Percentiles rank a stretch among this genome's conserved stretches.
These are phyloP conservation scores for Aspergillus hortae DNA, from an alignment of 2,329 filamentous ascomycete species.

Conservation along the genomic window DNA sequence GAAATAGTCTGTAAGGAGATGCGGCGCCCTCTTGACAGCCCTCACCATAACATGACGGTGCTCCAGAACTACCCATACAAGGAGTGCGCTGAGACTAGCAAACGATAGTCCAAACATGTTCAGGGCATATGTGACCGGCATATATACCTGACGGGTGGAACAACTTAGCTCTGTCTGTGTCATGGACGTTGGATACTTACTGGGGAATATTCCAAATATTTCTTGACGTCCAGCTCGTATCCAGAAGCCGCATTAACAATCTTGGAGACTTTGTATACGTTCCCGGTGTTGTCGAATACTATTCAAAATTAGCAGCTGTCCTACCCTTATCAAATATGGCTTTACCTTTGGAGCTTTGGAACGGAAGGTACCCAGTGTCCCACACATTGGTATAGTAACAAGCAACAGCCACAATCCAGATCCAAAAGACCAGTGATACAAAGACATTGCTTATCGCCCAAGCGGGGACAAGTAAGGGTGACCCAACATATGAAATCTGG, in stretches of 20 bases:
- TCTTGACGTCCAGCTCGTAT: conserved; percentile 58
- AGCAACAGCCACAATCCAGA: conserved; percentile 53
- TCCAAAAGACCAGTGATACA: conserved; percentile 62
- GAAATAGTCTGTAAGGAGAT: not conserved
- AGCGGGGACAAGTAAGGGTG: conserved; percentile 63
- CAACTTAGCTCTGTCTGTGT: conserved; percentile 40
- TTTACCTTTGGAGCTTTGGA: conserved; percentile 36
- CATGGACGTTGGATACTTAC: conserved; percentile 52
- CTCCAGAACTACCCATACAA: conserved; percentile 25
- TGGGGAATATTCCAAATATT: conserved; percentile 62
- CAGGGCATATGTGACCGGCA: conserved; percentile 24
- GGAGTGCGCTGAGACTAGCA: conserved; percentile 56
- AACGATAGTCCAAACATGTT: conserved; percentile 57
- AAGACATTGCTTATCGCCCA: conserved; percentile 68
- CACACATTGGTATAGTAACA: conserved; percentile 64
- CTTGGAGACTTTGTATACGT: conserved; percentile 58
- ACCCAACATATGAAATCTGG: conserved; percentile 23
- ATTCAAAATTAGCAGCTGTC: conserved; percentile 4
- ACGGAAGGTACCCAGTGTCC: conserved; percentile 61
- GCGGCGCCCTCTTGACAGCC: conserved; percentile 1
- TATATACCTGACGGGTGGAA: conserved; percentile 16
- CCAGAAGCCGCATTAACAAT: conserved; percentile 54
- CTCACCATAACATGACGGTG: conserved; percentile 16
- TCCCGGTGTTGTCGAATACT: conserved; percentile 67
- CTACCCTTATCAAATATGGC: too few species aligned